phyloP scores from a whole-genome alignment of 192 early-diverging fungal genomes.

The Linnemannia zychae region DNA sequence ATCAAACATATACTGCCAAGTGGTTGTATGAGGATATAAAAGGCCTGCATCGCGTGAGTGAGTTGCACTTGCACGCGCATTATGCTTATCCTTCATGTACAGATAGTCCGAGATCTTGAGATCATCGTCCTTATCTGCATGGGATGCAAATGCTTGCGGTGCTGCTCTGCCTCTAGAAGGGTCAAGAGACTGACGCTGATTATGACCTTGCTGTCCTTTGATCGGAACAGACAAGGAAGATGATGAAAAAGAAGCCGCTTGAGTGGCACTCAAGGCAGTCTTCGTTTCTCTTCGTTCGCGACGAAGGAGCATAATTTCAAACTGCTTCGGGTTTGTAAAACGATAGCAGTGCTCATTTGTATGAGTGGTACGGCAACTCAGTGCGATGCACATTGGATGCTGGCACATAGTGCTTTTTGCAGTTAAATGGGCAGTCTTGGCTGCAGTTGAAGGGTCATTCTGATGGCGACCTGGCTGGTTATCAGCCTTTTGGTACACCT shows the following conservation, averaged over 20 bases:
- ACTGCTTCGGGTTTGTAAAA: background rate
- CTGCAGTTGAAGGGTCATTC: background rate
- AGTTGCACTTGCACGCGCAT: background rate
- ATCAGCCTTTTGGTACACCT: background rate
- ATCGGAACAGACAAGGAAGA: background rate
- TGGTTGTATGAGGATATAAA: background rate
- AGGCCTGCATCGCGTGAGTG: background rate
- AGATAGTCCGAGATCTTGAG: background rate
- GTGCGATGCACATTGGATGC: background rate
- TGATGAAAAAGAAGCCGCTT: background rate
- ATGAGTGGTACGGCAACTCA: background rate
- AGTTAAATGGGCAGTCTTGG: background rate
- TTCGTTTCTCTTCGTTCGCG: background rate
- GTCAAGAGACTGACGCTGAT: background rate
- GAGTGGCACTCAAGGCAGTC: background rate
- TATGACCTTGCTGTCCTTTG: background rate
- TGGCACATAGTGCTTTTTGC: background rate
- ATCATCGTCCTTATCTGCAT: background rate
- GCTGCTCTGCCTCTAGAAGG: too few relatives aligned
- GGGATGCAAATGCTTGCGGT: too few relatives aligned
- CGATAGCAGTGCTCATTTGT: background rate
- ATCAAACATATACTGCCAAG: background rate
- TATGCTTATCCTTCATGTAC: background rate
- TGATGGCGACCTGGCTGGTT: too few relatives aligned
- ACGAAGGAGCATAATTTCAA: background rate